Evolutionary conservation across 352 stramenopile genomes (phyloP).

Genomic region (Phytophthora fragariaefolia): DNA sequence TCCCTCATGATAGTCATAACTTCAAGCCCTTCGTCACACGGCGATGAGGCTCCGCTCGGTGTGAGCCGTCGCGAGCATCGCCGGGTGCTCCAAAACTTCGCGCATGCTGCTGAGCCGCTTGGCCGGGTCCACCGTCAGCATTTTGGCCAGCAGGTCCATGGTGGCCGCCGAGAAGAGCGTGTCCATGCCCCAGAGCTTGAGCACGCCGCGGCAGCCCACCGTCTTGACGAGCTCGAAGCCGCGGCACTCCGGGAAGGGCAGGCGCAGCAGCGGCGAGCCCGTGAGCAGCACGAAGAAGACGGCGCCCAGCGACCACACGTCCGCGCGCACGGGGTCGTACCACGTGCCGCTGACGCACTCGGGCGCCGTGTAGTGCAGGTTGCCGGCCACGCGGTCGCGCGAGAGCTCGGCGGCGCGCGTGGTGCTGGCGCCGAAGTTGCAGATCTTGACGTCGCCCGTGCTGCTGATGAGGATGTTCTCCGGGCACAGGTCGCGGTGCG

Average conservation of each 20-base stretch:
- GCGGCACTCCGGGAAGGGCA: constrained; percentile 50
- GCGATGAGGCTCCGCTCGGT: constrained; percentile 36
- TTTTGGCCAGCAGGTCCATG: constrained; percentile 48
- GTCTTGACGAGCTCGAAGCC: constrained; percentile 51
- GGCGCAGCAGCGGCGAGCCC: constrained; percentile 55
- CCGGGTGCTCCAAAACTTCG: constrained; percentile 49
- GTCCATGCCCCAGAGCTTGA: constrained; percentile 58
- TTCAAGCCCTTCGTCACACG: constrained; percentile 19
- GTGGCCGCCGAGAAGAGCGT: constrained; percentile 45
- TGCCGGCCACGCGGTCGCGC: constrained; percentile 50
- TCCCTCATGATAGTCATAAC: constrained; percentile 1
- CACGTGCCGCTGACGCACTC: constrained; percentile 50
- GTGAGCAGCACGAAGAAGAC: constrained; percentile 80
- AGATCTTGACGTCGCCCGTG: constrained; percentile 53
- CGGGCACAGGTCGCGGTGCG: constrained; percentile 61
- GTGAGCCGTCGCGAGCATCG: constrained; percentile 46
- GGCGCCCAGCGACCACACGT: constrained; percentile 78
- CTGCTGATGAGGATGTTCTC: constrained; percentile 59
- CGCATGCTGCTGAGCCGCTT: constrained; percentile 37
- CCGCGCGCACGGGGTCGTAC: constrained; percentile 66
- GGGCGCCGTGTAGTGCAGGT: constrained; percentile 70
- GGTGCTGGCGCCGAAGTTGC: constrained; percentile 64
- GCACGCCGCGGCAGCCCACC: constrained; percentile 49
- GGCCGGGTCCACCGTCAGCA: constrained; percentile 47
- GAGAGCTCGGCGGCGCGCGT: constrained; percentile 33